Conservation (phyloP, 2,329 filamentous ascomycete genomes). For the Cryphonectria carpinicola region DNA sequence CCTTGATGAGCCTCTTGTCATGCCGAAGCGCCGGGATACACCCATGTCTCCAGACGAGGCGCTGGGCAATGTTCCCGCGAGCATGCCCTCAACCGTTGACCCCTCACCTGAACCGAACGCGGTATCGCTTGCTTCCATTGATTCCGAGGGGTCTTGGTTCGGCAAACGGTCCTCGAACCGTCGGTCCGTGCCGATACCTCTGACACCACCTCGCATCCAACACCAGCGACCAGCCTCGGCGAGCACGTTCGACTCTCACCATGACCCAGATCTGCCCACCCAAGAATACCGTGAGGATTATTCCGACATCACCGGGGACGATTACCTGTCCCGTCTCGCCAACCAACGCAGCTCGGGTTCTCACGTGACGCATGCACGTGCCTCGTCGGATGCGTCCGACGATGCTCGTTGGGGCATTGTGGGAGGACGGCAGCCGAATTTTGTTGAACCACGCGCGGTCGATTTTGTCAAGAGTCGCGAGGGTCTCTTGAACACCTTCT, state of each 20-base stretch:
- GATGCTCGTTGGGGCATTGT: constrained; percentile 55
- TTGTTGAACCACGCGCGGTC: constrained; percentile 62
- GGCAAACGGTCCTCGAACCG: constrained; percentile 42
- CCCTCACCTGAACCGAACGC: constrained; percentile 67
- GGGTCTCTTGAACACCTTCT: constrained; percentile 51
- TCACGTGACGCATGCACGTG: constrained; percentile 44
- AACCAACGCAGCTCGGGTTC: constrained; percentile 35
- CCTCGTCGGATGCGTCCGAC: constrained; percentile 65
- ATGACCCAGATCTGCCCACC: constrained; percentile 52
- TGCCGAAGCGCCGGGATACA: constrained; percentile 33
- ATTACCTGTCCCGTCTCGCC: constrained; percentile 67
- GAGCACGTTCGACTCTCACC: constrained; percentile 43
- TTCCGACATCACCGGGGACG: constrained; percentile 65
- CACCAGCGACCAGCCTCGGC: constrained; percentile 42
- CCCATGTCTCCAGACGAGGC: constrained; percentile 28
- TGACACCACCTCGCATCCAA: constrained; percentile 37
- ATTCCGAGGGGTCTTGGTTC: constrained; percentile 96
- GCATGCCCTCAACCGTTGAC: constrained; percentile 36
- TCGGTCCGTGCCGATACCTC: constrained; percentile 40
- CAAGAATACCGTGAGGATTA: constrained; percentile 62
- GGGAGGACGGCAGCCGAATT: constrained; percentile 50
- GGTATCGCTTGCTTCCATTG: constrained; percentile 89
- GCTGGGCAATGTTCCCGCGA: constrained; percentile 13
- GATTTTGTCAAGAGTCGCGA: constrained; percentile 56
- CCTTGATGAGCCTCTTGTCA: constrained; percentile 36